Conservation (phyloP, 2,329 filamentous ascomycete genomes). For the Lasiodiplodia gonubiensis region DNA sequence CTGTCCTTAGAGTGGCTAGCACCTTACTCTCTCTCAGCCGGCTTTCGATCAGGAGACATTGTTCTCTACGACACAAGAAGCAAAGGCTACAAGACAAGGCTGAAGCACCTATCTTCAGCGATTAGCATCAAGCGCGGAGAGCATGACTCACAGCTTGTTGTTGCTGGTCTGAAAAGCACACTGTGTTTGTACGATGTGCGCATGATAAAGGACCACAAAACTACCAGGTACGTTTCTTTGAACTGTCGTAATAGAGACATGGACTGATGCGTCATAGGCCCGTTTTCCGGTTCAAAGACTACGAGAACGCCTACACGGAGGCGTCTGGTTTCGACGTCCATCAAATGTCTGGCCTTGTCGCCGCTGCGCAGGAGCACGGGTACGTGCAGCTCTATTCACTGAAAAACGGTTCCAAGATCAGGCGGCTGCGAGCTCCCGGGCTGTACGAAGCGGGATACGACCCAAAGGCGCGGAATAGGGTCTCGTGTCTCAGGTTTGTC, state of each 20-base stretch:
- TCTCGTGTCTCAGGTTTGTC: slow-evolving; percentile 40
- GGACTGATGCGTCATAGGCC: slow-evolving; percentile 33
- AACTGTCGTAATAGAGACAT: background rate
- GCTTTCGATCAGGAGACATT: slow-evolving; percentile 21
- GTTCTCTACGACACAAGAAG: slow-evolving; percentile 25
- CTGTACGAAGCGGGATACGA: background rate
- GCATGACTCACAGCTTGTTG: slow-evolving; percentile 24
- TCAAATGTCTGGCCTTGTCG: slow-evolving; percentile 40
- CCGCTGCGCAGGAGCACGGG: slow-evolving; percentile 39
- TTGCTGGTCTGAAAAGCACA: slow-evolving; percentile 29
- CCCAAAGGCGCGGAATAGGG: slow-evolving; percentile 27
- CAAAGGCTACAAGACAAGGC: background rate
- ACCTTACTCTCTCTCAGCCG: slow-evolving; percentile 11
- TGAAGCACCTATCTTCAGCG: slow-evolving; percentile 15
- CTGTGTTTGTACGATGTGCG: slow-evolving; percentile 33
- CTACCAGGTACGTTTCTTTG: slow-evolving; percentile 30
- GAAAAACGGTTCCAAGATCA: slow-evolving; percentile 42
- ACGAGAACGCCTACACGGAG: slow-evolving; percentile 37
- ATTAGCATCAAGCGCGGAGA: slow-evolving; percentile 24
- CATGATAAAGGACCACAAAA: slow-evolving; percentile 32
- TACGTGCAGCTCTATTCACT: slow-evolving; percentile 41
- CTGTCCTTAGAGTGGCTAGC: slow-evolving; percentile 17
- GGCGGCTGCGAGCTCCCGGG: background rate
- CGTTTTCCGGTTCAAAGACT: slow-evolving; percentile 36
- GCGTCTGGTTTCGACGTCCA: slow-evolving; percentile 40